Base-by-base conservation (phyloP, 1,284 basidiomycete genomes). In the Porodaedalea pini region DNA sequence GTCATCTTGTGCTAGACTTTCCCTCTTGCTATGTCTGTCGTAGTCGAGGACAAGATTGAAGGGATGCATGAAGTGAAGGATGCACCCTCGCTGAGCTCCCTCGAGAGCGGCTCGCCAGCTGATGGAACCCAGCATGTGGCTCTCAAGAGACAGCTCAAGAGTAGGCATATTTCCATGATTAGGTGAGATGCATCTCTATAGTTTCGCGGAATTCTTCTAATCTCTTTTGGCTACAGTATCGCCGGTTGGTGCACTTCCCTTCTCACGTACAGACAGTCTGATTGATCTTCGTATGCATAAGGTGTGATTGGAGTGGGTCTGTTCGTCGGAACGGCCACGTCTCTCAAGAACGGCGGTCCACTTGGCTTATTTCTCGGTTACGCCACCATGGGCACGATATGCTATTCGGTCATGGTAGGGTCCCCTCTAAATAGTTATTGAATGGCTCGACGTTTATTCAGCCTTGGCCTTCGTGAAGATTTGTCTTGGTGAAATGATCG, bases 301-400 rank as follows among this genome's bases (percentile, higher is more conserved):
- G 86, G 88, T 72, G 88, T 90, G 57, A 90, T 90, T 62, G 88
- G 88, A 57, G 89, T 87, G 53, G 81, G 78, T 25, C 71, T 86
- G 27, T 85, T 85, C 69, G 69, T 88, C 61, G 85, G 86, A 51
- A 88, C 85, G 8, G 85, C 81, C 2, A 77, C 57, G 49, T 71
- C 82, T 23, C 70, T 88, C 19, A 64, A 61, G 27, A 67, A 77
- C 57, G 85, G 83, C 56, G 86, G 85, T 25, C 86, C 69, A 7
- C 62, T 73, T 69, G 84, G 86, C 68, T 76, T 88, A 21, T 66
- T 86, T 4, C 76, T 90, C 1, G 87, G 87, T 36, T 88, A 86
- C 61, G 61, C 74, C 0, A 59, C 69, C 6, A 78, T 90, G 69
- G 86, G 88, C 11, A 73, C 78, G 3, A 79, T 90, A 57, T 86